Conservation (phyloP, 2,329 filamentous ascomycete species). For the Ophiostoma fasciatum region DNA sequence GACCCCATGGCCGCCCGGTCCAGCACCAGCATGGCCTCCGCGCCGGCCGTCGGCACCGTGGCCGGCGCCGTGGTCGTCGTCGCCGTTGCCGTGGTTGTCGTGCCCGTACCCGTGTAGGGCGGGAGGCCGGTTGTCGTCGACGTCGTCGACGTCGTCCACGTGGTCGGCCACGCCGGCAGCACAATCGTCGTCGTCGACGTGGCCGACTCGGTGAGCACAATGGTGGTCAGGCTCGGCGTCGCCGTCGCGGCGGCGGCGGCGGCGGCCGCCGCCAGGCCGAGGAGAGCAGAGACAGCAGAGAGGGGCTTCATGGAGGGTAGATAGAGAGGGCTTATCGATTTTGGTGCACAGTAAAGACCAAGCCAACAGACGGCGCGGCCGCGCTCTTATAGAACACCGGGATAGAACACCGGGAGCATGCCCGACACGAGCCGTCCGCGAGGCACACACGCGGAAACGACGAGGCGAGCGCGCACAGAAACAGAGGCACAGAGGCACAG, state of each 20-base stretch:
- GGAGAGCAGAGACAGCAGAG: neutral
- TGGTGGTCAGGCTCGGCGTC: slow-evolving; percentile 7
- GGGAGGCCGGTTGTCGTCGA: neutral
- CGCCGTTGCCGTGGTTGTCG: neutral
- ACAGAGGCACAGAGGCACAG: no score
- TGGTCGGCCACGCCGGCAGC: slow-evolving; percentile 9
- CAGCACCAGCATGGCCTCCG: slow-evolving; percentile 5
- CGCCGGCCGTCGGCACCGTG: slow-evolving; percentile 10
- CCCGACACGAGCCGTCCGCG: no score
- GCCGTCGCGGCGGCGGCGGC: neutral
- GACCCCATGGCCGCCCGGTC: slow-evolving; percentile 10
- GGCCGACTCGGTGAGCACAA: slow-evolving; percentile 7
- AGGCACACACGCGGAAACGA: no score
- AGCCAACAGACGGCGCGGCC: no score
- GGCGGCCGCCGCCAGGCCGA: no score
- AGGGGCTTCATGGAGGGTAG: slow-evolving; percentile 5
- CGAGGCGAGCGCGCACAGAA: no score
- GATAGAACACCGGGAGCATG: no score
- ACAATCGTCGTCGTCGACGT: slow-evolving; percentile 9
- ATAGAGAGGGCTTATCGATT: no score
- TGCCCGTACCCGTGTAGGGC: neutral
- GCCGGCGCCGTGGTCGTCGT: neutral
- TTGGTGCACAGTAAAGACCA: no score
- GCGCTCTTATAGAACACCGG: no score
- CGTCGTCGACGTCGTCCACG: slow-evolving; percentile 1